A percentile compares a stretch with the other conserved stretches of the same genome.
phyloP scores from a whole-genome alignment of 331 rosid genomes.

The Pyracantha coccinea region DNA sequence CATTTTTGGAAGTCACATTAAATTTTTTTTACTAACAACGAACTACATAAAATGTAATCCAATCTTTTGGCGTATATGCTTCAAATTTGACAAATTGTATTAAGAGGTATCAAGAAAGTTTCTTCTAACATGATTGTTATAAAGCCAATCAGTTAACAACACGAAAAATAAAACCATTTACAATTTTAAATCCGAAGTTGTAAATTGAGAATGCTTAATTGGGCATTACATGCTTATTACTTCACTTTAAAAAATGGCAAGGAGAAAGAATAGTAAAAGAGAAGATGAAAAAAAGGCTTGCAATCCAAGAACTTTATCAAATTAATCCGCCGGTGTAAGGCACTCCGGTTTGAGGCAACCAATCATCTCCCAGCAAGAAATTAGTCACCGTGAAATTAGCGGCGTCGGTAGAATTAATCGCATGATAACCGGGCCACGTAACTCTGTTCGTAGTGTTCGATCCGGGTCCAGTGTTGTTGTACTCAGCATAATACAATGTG shows the following conservation, averaged over 20 bases:
- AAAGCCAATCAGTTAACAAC: not conserved
- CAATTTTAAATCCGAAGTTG: not conserved
- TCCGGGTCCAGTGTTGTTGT: slow-evolving; percentile 42
- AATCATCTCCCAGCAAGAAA: slow-evolving; percentile 43
- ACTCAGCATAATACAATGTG: slow-evolving; percentile 53
- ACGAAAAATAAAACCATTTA: not conserved
- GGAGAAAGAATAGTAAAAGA: not conserved
- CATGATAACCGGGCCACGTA: slow-evolving; percentile 51
- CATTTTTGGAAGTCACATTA: not conserved
- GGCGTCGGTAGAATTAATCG: slow-evolving; percentile 39
- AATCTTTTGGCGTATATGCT: not conserved
- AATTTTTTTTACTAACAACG: not conserved
- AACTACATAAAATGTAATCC: no score
- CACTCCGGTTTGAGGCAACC: slow-evolving; percentile 56
- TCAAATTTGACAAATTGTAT: not conserved
- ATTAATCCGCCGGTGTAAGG: slow-evolving; percentile 38
- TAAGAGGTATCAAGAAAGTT: not conserved
- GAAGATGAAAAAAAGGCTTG: not conserved
- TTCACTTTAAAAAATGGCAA: not conserved
- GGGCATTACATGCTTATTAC: slow-evolving; percentile 1
- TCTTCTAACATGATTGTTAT: not conserved
- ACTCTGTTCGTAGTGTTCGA: slow-evolving; percentile 34
- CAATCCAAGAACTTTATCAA: not conserved
- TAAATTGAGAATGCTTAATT: not conserved
- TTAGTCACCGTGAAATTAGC: slow-evolving; percentile 42